These are phyloP conservation scores for Penicillium decumbens DNA, from an alignment of 2,329 filamentous ascomycete genomes.

Conservation along the genomic window DNA sequence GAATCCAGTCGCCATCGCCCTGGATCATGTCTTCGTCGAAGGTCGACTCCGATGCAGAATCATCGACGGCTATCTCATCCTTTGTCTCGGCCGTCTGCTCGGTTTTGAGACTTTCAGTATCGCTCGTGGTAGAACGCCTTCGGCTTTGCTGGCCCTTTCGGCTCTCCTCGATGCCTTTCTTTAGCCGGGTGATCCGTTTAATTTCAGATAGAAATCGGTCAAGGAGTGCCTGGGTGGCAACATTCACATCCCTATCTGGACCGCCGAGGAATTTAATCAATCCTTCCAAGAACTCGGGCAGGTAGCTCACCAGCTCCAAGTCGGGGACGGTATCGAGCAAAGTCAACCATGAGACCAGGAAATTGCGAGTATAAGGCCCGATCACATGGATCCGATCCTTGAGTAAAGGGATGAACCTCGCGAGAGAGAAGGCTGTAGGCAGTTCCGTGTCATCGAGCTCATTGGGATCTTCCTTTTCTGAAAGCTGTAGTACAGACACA, in stretches of 20 bases:
- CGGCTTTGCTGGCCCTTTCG: slow-evolving; percentile 65
- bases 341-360: slow-evolving; percentile 93
- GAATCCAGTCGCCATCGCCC: slow-evolving; percentile 90
- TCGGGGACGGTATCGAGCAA: slow-evolving; percentile 94
- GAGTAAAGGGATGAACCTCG: slow-evolving; percentile 84
- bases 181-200: slow-evolving; percentile 86
- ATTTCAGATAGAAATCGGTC: slow-evolving; percentile 92
- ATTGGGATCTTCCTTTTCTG: slow-evolving; percentile 49
- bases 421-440: slow-evolving; percentile 86
- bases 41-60: slow-evolving; percentile 42
- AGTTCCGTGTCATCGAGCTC: slow-evolving; percentile 45
- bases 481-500: slow-evolving; percentile 74
- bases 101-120: slow-evolving; percentile 58
- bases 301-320: slow-evolving; percentile 83
- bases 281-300: slow-evolving; percentile 86
- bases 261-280: slow-evolving; percentile 90
- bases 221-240: slow-evolving; percentile 79
- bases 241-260: slow-evolving; percentile 87
- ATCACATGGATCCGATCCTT: slow-evolving; percentile 92
- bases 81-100: slow-evolving; percentile 40
- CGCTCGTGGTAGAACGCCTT: slow-evolving; percentile 66
- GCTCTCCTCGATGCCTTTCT: slow-evolving; percentile 86
- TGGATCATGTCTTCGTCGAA: slow-evolving; percentile 55
- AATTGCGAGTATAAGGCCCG: slow-evolving; percentile 90
- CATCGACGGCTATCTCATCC: slow-evolving; percentile 54